A percentile compares a stretch with the other conserved stretches of the same genome.
These are phyloP conservation scores for Fusarium acutatum DNA, from an alignment of 2,329 filamentous ascomycete species.

Conservation along the genomic window DNA sequence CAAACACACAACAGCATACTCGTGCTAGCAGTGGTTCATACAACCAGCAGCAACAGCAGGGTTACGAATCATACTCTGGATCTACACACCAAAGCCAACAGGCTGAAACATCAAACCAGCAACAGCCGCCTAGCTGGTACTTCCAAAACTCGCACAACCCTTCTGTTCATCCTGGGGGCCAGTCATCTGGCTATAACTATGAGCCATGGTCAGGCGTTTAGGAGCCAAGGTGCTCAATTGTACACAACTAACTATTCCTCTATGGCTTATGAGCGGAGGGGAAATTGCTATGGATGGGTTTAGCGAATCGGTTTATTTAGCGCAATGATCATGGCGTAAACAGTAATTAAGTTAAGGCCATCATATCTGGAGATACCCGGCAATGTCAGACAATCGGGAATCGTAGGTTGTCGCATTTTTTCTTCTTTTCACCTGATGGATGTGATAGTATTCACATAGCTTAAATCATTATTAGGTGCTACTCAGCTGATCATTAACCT, in stretches of 20 bases:
- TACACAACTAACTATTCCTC: neutral
- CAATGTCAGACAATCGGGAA: neutral
- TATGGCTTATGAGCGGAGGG: neutral
- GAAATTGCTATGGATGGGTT: slow-evolving; percentile 1
- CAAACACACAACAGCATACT: slow-evolving; percentile 11
- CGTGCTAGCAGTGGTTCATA: slow-evolving; percentile 20
- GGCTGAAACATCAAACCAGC: slow-evolving; percentile 25
- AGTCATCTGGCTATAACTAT: slow-evolving; percentile 40
- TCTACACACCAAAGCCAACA: slow-evolving; percentile 32
- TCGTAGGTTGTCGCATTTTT: neutral
- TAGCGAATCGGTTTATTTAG: neutral
- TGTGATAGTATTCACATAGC: neutral
- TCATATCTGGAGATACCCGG: slow-evolving; percentile 16
- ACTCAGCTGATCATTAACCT: neutral
- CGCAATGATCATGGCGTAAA: neutral
- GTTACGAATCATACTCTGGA: slow-evolving; percentile 26
- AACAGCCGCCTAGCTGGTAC: slow-evolving; percentile 39
- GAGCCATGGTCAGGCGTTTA: slow-evolving; percentile 31
- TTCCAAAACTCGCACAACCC: slow-evolving; percentile 35
- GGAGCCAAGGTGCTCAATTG: neutral
- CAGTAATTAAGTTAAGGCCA: neutral
- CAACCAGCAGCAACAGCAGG: slow-evolving; percentile 25
- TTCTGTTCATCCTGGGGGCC: slow-evolving; percentile 28
- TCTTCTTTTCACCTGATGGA: neutral
- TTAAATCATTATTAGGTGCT: slow-evolving; percentile 6